Evolutionary conservation across 306 rosid genomes (phyloP), one percentile per base, ranked within the genome.

Genomic region (Medicago lupulina): DNA sequence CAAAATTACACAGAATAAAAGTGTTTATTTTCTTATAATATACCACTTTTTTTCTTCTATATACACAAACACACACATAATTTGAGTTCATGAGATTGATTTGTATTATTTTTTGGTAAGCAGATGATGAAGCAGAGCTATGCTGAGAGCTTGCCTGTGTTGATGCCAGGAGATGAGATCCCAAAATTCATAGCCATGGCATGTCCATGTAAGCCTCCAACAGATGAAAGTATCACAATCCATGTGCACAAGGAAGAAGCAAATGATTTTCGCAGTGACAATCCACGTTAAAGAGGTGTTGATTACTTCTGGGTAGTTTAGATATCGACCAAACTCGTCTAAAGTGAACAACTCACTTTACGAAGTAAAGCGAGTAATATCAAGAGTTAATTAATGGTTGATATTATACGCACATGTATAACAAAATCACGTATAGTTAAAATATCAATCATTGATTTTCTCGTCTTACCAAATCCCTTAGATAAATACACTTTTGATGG

Each of bases 81-180:
- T 64, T 67, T 8, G 2, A 9, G 73, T 19, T 18, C 57, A 4
- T 67, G 46, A 50, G 9, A 40, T 55, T 82, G 64, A 8, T 60
- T 39, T 65, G 67, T 39, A 5, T 21, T 51, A 5, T 50, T 46
- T 57, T 59, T 6, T 70, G 40, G 8, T 34, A 16, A 43, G 38
- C 74, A 89, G 97, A 80, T 76, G 83, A 74, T 15, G 73, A 85
- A 88, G 67, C 81, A 80, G 51, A 53, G 46, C 5, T 81, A 83
- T 31, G 76, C 64, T 1, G 36, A 80, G 74, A 88, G 87, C 76
- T 68, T 89, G 77, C 80, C 97, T 0, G 97, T 91, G 77, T 9
- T 85, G 85, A 91, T 91, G 97, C 97, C 97, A 0, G 97, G 97
- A n/a, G 97, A 91, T 71, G 82, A 83, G 2, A 67, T 91, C 6